A percentile compares a stretch with the other conserved stretches of the same genome.
Evolutionary conservation across 2,329 filamentous ascomycete species (phyloP).

Genomic region (Phyllosticta citrichinensis): DNA sequence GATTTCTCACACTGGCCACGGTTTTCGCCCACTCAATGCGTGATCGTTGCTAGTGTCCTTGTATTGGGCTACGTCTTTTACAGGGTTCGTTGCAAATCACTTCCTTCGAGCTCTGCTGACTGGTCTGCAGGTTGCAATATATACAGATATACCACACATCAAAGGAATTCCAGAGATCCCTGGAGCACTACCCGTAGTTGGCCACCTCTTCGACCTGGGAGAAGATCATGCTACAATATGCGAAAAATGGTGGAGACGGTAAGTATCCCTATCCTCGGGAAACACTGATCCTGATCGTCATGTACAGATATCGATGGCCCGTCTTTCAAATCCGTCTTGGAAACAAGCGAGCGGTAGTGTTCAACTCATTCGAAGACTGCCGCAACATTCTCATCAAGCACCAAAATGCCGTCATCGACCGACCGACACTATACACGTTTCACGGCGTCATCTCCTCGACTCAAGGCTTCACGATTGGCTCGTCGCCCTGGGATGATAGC

Average conservation of each 20-base stretch:
- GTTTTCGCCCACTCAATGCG: slow-evolving; percentile 1
- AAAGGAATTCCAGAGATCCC: slow-evolving; percentile 42
- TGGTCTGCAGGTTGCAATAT: slow-evolving; percentile 13
- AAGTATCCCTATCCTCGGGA: slow-evolving; percentile 3
- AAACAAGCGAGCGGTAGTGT: slow-evolving; percentile 43
- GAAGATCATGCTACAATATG: slow-evolving; percentile 45
- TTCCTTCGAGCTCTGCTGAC: background rate
- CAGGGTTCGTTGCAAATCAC: background rate
- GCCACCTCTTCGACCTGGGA: slow-evolving; percentile 42
- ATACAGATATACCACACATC: slow-evolving; percentile 42
- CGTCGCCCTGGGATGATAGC: slow-evolving; percentile 43
- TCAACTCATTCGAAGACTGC: slow-evolving; percentile 45
- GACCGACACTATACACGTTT: slow-evolving; percentile 44
- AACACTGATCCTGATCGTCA: slow-evolving; percentile 15
- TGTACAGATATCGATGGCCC: slow-evolving; percentile 35
- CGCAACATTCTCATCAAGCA: slow-evolving; percentile 41
- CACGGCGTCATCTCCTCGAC: slow-evolving; percentile 43
- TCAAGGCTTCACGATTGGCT: slow-evolving; percentile 47
- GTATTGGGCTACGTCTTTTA: background rate
- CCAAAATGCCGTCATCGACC: slow-evolving; percentile 41
- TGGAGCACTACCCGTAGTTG: slow-evolving; percentile 39
- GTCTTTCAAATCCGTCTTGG: slow-evolving; percentile 45
- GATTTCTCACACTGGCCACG: too few relatives aligned
- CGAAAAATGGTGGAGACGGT: slow-evolving; percentile 40
- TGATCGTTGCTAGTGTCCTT: background rate